Evolutionary conservation across 2,329 filamentous ascomycete species (phyloP).

Genomic region (Apiospora malaysiana): DNA sequence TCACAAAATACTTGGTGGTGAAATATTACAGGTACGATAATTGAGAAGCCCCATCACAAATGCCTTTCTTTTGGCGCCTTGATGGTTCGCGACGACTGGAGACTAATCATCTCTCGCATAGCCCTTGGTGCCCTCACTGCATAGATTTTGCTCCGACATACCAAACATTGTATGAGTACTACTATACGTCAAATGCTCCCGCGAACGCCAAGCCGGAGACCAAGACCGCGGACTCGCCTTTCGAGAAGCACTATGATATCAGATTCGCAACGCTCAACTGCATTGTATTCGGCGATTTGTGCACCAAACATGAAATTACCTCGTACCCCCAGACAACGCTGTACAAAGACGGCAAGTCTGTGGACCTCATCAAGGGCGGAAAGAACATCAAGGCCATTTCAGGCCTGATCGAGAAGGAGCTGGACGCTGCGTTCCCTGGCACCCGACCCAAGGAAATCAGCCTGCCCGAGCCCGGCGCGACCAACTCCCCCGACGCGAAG

Average conservation of each 20-base stretch:
- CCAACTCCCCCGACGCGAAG: conserved; percentile 44
- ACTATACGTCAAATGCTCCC: conserved; percentile 82
- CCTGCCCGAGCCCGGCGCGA: conserved; percentile 75
- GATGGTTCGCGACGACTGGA: conserved; percentile 5
- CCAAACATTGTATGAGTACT: conserved; percentile 95
- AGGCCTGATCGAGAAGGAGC: conserved; percentile 72
- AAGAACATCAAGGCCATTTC: conserved; percentile 72
- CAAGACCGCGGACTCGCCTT: conserved; percentile 46
- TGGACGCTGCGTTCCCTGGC: conserved; percentile 82
- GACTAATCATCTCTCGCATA: conserved; percentile 40
- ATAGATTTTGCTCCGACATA: conserved; percentile 79
- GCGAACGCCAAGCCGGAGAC: conserved; percentile 59
- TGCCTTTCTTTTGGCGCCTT: background rate
- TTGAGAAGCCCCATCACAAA: conserved; percentile 20
- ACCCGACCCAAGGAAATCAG: conserved; percentile 72
- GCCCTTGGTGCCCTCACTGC: conserved; percentile 75
- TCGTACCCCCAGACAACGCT: conserved; percentile 80
- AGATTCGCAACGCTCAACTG: conserved; percentile 89
- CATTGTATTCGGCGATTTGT: conserved; percentile 80
- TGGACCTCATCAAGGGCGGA: conserved; percentile 68
- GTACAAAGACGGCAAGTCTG: conserved; percentile 77
- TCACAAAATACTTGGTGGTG: conserved; percentile 58
- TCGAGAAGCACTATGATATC: conserved; percentile 86
- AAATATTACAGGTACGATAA: conserved; percentile 70
- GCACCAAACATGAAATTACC: conserved; percentile 68